Evolutionary conservation across 805 yeast species (phyloP), one percentile per base, ranked within the genome.

Genomic region (Candida broadrunensis): DNA sequence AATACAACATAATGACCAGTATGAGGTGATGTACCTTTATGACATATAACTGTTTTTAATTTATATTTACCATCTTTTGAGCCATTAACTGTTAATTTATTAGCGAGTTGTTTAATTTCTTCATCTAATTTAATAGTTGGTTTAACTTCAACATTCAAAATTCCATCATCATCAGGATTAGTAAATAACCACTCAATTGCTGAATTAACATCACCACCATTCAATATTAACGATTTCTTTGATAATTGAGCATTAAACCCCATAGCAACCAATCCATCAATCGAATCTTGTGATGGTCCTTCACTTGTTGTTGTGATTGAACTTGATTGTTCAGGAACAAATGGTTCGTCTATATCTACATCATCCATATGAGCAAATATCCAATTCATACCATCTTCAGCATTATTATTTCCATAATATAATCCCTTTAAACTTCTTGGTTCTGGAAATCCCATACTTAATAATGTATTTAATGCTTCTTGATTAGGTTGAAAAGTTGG

Each of bases 1-100:
- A 85, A 89, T 1, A 83, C 86, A 31, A 90, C 97, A 60, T 89
- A 89, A 59, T 89, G 97, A 1, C 97, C 97, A 0, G 96, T 86
- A 50, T 90, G 96, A 1, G 88, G 84, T 11, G 95, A 84, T 2
- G 80, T 72, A 6, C 97, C 97, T 59, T 89, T 90, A 60, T 89
- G 97, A 57, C 96, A 88, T 13, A 90, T 71, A 4, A 86, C 83
- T 0, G 85, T 84, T 33, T 73, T 69, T 36, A 90, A 60, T 3
- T 51, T 46, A 54, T 83, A 88, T 13, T 50, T 44, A 1, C 74
- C 54, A 9, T 50, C 47, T 2, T 56, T 58, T 3, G 38, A 18
- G 15, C 44, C 33, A 5, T 38, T 31, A 2, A 32, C 23, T 3
- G 9, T 29, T 15, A 30, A 15, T 14, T 36, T 34, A 21, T 38